A percentile compares a stretch with the other conserved stretches of the same genome.
These are phyloP conservation scores for Rhododendron simsii DNA, from an alignment of 148 eudicot genomes.

Conservation along the genomic window DNA sequence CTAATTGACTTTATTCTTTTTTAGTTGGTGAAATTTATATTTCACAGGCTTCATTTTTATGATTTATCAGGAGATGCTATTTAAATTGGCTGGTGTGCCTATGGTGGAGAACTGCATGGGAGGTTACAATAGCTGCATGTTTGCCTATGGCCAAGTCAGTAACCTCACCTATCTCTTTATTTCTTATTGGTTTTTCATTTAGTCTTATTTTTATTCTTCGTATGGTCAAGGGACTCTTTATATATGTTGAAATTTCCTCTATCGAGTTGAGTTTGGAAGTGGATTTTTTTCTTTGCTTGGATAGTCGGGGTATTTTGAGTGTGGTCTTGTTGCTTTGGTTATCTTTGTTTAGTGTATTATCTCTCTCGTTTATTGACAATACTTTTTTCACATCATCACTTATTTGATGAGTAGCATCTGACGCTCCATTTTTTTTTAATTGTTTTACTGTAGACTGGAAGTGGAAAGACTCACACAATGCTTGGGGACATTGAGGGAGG, in stretches of 20 bases:
- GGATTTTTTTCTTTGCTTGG: not conserved
- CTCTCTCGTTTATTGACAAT: not conserved
- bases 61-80: slow-evolving; percentile 73
- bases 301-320: not conserved
- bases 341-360: not conserved
- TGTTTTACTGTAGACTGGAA: slow-evolving; percentile 17
- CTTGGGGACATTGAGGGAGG: slow-evolving; percentile 84
- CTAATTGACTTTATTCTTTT: not conserved
- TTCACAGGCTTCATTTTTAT: slow-evolving; percentile 3
- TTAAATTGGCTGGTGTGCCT: slow-evolving; percentile 90
- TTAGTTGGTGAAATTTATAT: not conserved
- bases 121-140: slow-evolving; percentile 98
- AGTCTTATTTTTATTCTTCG: not conserved
- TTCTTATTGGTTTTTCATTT: not conserved
- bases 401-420: not conserved
- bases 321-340: not conserved
- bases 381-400: not conserved
- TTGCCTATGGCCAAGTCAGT: slow-evolving; percentile 98
- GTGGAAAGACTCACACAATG: slow-evolving; percentile 12
- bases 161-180: not conserved
- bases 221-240: not conserved
- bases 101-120: slow-evolving; percentile 96
- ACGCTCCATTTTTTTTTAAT: not conserved
- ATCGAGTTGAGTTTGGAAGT: not conserved
- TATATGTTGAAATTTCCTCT: not conserved